A percentile compares a stretch with the other conserved stretches of the same genome.
phyloP scores from a whole-genome alignment of 345 rosid genomes.

The Xanthoceras sorbifolium region DNA sequence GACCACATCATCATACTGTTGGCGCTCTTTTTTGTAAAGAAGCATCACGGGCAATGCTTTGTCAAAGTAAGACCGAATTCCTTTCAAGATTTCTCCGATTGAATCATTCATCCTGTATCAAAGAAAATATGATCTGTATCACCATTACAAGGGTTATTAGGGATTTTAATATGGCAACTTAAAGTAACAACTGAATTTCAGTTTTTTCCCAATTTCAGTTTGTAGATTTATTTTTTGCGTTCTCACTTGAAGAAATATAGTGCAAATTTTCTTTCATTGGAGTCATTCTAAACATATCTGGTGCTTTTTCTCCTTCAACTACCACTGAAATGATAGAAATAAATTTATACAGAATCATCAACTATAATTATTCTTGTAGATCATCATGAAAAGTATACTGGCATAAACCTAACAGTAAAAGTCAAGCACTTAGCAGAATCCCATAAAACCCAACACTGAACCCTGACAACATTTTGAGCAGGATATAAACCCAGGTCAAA shows the following conservation, averaged over 20 bases:
- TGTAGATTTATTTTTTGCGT: background rate
- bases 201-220: background rate
- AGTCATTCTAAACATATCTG: background rate
- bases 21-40: slow-evolving; percentile 82
- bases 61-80: slow-evolving; percentile 81
- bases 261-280: background rate
- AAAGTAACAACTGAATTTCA: background rate
- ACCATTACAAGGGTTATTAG: slow-evolving; percentile 6
- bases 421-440: background rate
- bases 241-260: background rate
- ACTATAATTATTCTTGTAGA: background rate
- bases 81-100: slow-evolving; percentile 67
- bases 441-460: background rate
- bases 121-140: slow-evolving; percentile 16
- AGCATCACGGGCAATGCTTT: slow-evolving; percentile 84
- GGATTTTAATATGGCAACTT: background rate
- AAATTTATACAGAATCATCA: background rate
- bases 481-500: too few species aligned
- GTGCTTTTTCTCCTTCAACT: background rate
- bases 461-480: background rate
- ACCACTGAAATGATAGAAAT: background rate
- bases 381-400: background rate
- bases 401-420: background rate
- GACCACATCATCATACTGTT: slow-evolving; percentile 59
- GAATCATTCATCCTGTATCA: slow-evolving; percentile 62